Evolutionary conservation across 352 stramenopile genomes (phyloP).

Genomic region (Phytophthora kernoviae): DNA sequence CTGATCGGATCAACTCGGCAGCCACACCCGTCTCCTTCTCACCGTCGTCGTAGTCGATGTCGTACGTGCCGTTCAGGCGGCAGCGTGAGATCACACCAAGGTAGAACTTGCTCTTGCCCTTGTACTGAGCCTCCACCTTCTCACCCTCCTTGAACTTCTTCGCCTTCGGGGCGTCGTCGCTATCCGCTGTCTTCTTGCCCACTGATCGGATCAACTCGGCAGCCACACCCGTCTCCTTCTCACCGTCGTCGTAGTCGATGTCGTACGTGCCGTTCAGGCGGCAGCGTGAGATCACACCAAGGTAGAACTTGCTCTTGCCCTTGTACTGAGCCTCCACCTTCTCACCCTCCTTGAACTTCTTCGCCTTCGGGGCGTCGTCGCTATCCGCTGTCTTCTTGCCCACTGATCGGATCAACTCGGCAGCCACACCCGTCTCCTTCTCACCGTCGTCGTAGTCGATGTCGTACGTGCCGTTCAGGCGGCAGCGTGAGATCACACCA

Average conservation of each 20-base stretch:
- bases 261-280: slow-evolving; percentile 21
- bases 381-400: slow-evolving; percentile 16
- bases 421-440: slow-evolving; percentile 20
- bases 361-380: slow-evolving; percentile 17
- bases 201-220: slow-evolving; percentile 13
- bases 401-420: slow-evolving; percentile 13
- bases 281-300: slow-evolving; percentile 16
- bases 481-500: slow-evolving; percentile 16
- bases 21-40: slow-evolving; percentile 22
- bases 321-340: slow-evolving; percentile 24
- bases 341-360: slow-evolving; percentile 22
- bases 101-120: slow-evolving; percentile 22
- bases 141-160: slow-evolving; percentile 23
- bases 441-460: slow-evolving; percentile 21
- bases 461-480: slow-evolving; percentile 20
- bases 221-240: slow-evolving; percentile 21
- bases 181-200: slow-evolving; percentile 14
- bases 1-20: slow-evolving; percentile 11
- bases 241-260: slow-evolving; percentile 20
- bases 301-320: slow-evolving; percentile 20
- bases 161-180: slow-evolving; percentile 16
- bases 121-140: slow-evolving; percentile 22
- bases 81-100: slow-evolving; percentile 17
- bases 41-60: slow-evolving; percentile 21
- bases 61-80: slow-evolving; percentile 20